Evolutionary conservation across 495 filamentous ascomycete genomes (phyloP).

Genomic region (Aspergillus leporis): DNA sequence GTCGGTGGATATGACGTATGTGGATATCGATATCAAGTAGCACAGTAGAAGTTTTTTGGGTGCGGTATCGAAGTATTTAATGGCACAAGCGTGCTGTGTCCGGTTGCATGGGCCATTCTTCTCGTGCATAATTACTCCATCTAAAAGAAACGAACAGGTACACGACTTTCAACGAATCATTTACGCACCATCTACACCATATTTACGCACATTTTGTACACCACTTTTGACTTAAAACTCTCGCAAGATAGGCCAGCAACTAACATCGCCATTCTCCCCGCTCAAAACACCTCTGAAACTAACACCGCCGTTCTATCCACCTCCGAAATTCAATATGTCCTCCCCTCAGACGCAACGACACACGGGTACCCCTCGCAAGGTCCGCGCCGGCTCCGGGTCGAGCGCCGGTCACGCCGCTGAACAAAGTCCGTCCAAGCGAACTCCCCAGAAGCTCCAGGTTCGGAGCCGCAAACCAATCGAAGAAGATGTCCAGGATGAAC

Average conservation of each 20-base stretch:
- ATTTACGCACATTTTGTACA: background rate
- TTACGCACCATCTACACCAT: background rate
- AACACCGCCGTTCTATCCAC: background rate
- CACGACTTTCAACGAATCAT: background rate
- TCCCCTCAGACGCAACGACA: background rate
- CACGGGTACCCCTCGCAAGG: background rate
- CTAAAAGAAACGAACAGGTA: background rate
- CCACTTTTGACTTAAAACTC: background rate
- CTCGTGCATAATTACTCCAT: background rate
- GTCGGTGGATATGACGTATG: background rate
- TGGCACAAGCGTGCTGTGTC: background rate
- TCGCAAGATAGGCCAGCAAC: background rate
- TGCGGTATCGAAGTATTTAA: background rate
- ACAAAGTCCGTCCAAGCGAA: background rate
- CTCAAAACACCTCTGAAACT: background rate
- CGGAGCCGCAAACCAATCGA: background rate
- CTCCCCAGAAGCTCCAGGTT: background rate
- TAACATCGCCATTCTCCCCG: background rate
- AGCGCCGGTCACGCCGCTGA: background rate
- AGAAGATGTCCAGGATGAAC: conserved; percentile 2
- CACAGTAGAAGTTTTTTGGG: too few relatives aligned
- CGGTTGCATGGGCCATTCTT: background rate
- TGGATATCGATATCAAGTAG: background rate
- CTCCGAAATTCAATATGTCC: background rate
- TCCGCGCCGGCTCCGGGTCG: background rate